phyloP scores from a whole-genome alignment of 2,329 filamentous ascomycete species.

The Fusarium guadeloupense region DNA sequence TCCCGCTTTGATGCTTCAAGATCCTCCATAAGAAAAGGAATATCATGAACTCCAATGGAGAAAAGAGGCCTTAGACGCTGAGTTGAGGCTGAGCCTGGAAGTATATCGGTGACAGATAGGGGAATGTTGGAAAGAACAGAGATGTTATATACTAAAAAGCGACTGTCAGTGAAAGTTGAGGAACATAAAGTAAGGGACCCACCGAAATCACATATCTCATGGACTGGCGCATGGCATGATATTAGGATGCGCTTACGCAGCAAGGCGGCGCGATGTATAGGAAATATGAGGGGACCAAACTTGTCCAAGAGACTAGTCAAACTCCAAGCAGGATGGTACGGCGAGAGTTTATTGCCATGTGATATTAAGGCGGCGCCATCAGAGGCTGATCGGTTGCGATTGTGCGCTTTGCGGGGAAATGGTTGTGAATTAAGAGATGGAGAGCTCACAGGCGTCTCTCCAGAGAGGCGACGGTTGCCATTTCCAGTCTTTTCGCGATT shows the following conservation, averaged over 20 bases:
- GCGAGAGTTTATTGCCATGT: constrained; percentile 73
- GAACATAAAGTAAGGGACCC: constrained; percentile 37
- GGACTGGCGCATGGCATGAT: constrained; percentile 85
- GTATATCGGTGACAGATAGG: constrained; percentile 72
- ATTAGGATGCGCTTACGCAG: constrained; percentile 89
- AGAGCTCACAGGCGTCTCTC: constrained; percentile 62
- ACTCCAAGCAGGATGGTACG: constrained; percentile 87
- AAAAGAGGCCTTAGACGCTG: constrained; percentile 85
- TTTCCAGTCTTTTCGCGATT: constrained; percentile 53
- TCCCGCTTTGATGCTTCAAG: constrained; percentile 57
- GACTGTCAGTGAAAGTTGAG: constrained; percentile 22
- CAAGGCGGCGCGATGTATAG: constrained; percentile 86
- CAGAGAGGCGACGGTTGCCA: constrained; percentile 46
- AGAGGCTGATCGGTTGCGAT: constrained; percentile 67
- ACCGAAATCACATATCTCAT: constrained; percentile 90
- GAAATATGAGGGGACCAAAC: constrained; percentile 92
- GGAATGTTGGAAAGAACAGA: constrained; percentile 94
- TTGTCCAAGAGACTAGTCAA: constrained; percentile 79
- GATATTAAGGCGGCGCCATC: constrained; percentile 68
- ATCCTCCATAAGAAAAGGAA: constrained; percentile 76
- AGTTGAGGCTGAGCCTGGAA: constrained; percentile 69
- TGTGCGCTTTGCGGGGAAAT: constrained; percentile 55
- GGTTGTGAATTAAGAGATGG: constrained; percentile 51
- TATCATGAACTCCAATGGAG: constrained; percentile 92
- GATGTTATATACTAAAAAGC: constrained; percentile 80